A percentile compares a stretch with the other conserved stretches of the same genome.
These are phyloP conservation scores for Amylostereum areolatum DNA, from an alignment of 1,284 basidiomycete species.

Conservation along the genomic window DNA sequence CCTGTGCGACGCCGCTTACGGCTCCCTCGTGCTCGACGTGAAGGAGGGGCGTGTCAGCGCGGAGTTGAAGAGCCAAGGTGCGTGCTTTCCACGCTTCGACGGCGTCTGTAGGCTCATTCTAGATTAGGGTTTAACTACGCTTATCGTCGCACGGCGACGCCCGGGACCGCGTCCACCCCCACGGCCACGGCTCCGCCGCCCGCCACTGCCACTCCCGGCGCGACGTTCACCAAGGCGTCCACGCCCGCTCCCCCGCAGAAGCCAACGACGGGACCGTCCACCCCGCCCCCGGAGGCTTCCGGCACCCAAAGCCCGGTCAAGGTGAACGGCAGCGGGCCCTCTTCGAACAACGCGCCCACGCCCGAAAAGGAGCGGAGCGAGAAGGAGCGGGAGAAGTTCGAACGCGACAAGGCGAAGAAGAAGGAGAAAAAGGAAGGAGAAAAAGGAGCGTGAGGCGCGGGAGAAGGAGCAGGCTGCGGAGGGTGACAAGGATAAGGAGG, in stretches of 20 bases:
- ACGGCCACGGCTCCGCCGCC: slow-evolving; percentile 28
- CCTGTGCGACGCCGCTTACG: slow-evolving; percentile 90
- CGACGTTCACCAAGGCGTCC: slow-evolving; percentile 29
- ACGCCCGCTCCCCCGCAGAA: slow-evolving; percentile 25
- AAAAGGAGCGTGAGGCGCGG: slow-evolving; percentile 26
- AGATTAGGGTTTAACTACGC: slow-evolving; percentile 89
- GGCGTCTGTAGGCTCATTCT: too few species aligned
- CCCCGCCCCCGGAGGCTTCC: slow-evolving; percentile 24
- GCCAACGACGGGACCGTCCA: slow-evolving; percentile 26
- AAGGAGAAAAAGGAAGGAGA: slow-evolving; percentile 41
- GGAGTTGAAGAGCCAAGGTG: slow-evolving; percentile 89
- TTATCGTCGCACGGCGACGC: slow-evolving; percentile 70
- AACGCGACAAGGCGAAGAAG: slow-evolving; percentile 53
- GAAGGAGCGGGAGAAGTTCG: slow-evolving; percentile 48
- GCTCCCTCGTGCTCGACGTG: slow-evolving; percentile 82
- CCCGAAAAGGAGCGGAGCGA: slow-evolving; percentile 33
- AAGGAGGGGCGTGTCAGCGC: slow-evolving; percentile 89
- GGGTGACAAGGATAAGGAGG: slow-evolving; percentile 5
- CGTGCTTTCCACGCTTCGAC: slow-evolving; percentile 11
- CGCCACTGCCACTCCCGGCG: slow-evolving; percentile 22
- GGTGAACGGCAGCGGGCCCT: slow-evolving; percentile 30
- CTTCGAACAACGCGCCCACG: slow-evolving; percentile 20
- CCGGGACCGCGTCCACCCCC: slow-evolving; percentile 36
- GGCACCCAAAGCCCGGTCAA: slow-evolving; percentile 33
- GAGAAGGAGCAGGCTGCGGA: slow-evolving; percentile 22